A percentile compares a stretch with the other conserved stretches of the same genome.
phyloP scores from a whole-genome alignment of 257 asterid species.

The Nicotiana paniculata region DNA sequence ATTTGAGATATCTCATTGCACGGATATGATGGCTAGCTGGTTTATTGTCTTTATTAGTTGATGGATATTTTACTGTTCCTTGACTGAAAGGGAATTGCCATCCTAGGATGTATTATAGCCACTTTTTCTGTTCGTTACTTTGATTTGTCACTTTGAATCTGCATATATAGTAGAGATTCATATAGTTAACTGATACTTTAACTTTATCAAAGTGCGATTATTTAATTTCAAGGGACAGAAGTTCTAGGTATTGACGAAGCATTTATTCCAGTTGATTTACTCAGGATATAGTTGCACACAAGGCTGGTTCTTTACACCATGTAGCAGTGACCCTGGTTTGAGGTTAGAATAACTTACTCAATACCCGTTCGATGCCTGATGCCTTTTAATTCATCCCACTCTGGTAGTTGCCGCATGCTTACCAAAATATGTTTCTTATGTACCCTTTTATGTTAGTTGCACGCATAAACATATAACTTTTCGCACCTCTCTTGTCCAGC shows the following conservation, averaged over 20 bases:
- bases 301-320: constrained; percentile 96
- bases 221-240: background rate
- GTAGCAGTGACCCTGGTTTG: constrained; percentile 75
- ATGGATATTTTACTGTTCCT: background rate
- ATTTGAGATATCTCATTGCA: background rate
- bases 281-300: constrained; percentile 88
- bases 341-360: constrained; percentile 37
- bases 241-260: background rate
- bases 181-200: background rate
- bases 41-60: background rate
- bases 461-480: background rate
- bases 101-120: background rate
- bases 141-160: background rate
- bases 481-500: background rate
- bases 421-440: background rate
- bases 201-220: background rate
- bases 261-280: constrained; percentile 58
- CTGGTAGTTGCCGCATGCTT: background rate
- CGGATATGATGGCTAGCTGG: background rate
- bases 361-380: background rate
- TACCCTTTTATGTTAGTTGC: background rate
- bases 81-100: background rate
- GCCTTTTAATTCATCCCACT: background rate
- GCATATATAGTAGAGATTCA: background rate
- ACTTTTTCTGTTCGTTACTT: background rate